Evolutionary conservation across 2,329 filamentous ascomycete genomes (phyloP), one percentile per base, ranked within the genome.

Genomic region (Cytospora piceicola): DNA sequence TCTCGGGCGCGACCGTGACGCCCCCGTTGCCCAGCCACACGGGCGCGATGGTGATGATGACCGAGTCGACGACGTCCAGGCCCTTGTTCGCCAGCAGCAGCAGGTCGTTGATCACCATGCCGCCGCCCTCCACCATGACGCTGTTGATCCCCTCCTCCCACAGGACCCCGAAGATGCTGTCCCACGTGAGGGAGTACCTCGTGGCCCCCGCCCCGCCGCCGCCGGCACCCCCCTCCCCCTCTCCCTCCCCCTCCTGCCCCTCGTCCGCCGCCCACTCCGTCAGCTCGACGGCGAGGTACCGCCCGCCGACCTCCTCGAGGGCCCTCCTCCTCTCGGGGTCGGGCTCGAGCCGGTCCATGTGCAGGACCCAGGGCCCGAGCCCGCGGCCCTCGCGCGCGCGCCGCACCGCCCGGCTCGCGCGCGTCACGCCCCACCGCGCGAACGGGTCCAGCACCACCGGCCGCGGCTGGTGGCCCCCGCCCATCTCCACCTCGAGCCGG

Each of bases 51-150:
- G 94, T 97, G 65, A 97, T 83, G 71, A 98, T 90, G 58, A 97
- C 88, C 2, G 90, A 90, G 73, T 92, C 85, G 52, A 82, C 82
- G 11, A 93, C 79, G n/a, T 75, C 71, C 22, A 61, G 52, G 1
- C 58, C 56, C 20, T 86, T 80, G 71, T 88, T 86, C 32, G 80
- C 79, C 2, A 85, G 81, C 49, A 84, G 81, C n/a, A 98, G 81
- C 22, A 98, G 78, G 46, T 90, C 86, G 74, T 95, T 96, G 74
- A 98, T 92, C 39, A 97, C 88, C 14, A 83, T 81, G 0, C 86
- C 94, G 14, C 94, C 94, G 0, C 94, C 94, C 76, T 98, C 94
- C 58, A 98, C 84, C 94, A 97, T 97, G 65, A 97, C 82, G 74
- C 93, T 97, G 61, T 78, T 77, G 54, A 97, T 79, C 1, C 88